Percentiles rank a stretch among this genome's conserved stretches.
These are phyloP conservation scores for Nidularia pulvinata DNA, from an alignment of 768 basidiomycete species.

Conservation along the genomic window DNA sequence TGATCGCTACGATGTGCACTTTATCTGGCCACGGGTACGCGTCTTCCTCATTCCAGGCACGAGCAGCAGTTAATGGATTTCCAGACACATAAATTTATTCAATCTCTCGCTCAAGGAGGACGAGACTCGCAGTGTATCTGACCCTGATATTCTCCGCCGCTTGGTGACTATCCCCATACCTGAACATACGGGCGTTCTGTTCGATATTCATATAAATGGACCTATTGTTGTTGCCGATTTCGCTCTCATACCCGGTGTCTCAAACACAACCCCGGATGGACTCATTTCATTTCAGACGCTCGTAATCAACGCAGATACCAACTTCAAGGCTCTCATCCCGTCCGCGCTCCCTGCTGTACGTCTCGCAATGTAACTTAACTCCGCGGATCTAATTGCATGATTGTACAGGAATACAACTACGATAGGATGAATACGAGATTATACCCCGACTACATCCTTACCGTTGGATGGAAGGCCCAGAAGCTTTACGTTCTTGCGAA, in stretches of 20 bases:
- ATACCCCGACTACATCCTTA: not conserved
- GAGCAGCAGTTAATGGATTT: too few species aligned
- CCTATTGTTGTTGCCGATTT: conserved; percentile 9
- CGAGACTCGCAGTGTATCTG: conserved; percentile 3
- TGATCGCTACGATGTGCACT: conserved; percentile 16
- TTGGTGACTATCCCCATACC: conserved; percentile 9
- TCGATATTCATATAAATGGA: conserved; percentile 11
- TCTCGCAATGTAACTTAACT: not conserved
- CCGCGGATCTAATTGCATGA: too few species aligned
- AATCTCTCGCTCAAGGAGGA: conserved; percentile 9
- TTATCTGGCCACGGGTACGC: too few species aligned
- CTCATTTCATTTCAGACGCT: not conserved
- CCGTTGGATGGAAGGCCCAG: not conserved
- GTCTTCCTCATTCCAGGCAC: not conserved
- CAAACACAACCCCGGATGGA: not conserved
- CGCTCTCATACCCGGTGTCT: not conserved
- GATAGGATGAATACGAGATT: not conserved
- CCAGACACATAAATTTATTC: conserved; percentile 14
- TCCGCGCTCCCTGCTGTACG: not conserved
- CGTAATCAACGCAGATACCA: not conserved
- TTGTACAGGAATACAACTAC: too few species aligned
- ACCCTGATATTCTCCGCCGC: conserved; percentile 2
- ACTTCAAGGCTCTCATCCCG: not conserved
- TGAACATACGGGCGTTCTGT: conserved; percentile 14
- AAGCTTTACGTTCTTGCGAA: not conserved